Evolutionary conservation across 805 yeast species (phyloP).

Genomic region (Teunomyces cretensis): DNA sequence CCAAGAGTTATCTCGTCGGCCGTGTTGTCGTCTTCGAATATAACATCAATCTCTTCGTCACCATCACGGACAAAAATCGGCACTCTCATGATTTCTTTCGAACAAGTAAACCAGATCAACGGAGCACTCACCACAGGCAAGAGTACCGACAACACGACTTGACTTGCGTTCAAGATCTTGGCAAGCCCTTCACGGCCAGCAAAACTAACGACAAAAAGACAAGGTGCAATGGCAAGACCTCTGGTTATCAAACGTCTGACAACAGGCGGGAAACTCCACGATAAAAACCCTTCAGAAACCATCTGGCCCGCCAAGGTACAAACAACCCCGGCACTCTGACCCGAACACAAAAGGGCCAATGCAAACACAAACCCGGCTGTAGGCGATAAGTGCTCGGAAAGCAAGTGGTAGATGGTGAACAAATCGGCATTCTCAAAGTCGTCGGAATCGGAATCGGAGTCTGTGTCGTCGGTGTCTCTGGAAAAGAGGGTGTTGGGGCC

Average conservation of each 20-base stretch:
- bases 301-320: slow-evolving; percentile 93
- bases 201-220: slow-evolving; percentile 67
- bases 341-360: slow-evolving; percentile 80
- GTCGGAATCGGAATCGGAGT: slow-evolving; percentile 31
- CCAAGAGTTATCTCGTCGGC: not conserved
- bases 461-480: slow-evolving; percentile 14
- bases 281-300: slow-evolving; percentile 86
- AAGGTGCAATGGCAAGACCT: slow-evolving; percentile 81
- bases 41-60: slow-evolving; percentile 21
- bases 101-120: slow-evolving; percentile 75
- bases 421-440: slow-evolving; percentile 65
- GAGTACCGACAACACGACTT: slow-evolving; percentile 77
- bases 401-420: slow-evolving; percentile 72
- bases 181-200: slow-evolving; percentile 84
- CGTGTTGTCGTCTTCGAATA: slow-evolving; percentile 12
- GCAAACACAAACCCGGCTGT: slow-evolving; percentile 91
- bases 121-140: slow-evolving; percentile 90
- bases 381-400: slow-evolving; percentile 68
- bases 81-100: slow-evolving; percentile 64
- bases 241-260: slow-evolving; percentile 77
- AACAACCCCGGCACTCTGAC: slow-evolving; percentile 94
- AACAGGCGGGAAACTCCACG: slow-evolving; percentile 81
- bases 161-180: slow-evolving; percentile 72
- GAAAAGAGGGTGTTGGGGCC: slow-evolving; percentile 14
- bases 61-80: slow-evolving; percentile 34